Percentiles rank a stretch among this genome's conserved stretches.
These are phyloP conservation scores for Picea sitchensis DNA, from an alignment of 75 land plant genomes.

Conservation along the genomic window DNA sequence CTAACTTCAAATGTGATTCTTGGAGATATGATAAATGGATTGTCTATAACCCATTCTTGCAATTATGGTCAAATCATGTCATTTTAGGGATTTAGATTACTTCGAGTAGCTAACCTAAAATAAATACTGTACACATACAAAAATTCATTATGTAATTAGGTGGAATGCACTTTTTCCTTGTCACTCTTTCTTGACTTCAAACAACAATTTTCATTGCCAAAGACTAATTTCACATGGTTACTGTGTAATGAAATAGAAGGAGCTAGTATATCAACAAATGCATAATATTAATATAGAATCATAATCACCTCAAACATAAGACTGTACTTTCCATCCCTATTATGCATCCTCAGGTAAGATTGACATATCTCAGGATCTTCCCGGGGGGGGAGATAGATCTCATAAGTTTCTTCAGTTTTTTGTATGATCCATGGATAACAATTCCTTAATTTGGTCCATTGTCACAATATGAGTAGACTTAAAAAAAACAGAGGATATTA, in stretches of 20 bases:
- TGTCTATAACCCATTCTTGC: constrained; percentile 36
- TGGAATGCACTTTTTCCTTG: not conserved
- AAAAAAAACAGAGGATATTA: constrained; percentile 1
- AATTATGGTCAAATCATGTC: constrained; percentile 3
- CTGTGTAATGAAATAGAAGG: not conserved
- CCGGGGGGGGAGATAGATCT: constrained; percentile 43
- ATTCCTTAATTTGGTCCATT: constrained; percentile 33
- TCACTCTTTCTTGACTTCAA: not conserved
- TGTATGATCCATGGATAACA: constrained; percentile 15
- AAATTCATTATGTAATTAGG: not conserved
- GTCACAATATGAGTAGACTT: constrained; percentile 23
- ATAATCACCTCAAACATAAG: constrained; percentile 42
- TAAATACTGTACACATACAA: not conserved
- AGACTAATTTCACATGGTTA: not conserved
- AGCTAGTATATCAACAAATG: not conserved
- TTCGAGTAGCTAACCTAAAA: not conserved
- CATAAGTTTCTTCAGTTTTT: constrained; percentile 33
- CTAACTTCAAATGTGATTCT: constrained; percentile 43
- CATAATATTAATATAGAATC: not conserved
- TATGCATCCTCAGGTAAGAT: constrained; percentile 38
- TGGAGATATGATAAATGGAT: constrained; percentile 39
- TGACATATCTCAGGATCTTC: constrained; percentile 45
- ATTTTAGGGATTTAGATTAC: not conserved
- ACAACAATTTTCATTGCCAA: not conserved
- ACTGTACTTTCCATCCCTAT: constrained; percentile 38